Evolutionary conservation across 352 stramenopile genomes (phyloP), one percentile per base, ranked within the genome.

Genomic region (Globisporangium splendens): DNA sequence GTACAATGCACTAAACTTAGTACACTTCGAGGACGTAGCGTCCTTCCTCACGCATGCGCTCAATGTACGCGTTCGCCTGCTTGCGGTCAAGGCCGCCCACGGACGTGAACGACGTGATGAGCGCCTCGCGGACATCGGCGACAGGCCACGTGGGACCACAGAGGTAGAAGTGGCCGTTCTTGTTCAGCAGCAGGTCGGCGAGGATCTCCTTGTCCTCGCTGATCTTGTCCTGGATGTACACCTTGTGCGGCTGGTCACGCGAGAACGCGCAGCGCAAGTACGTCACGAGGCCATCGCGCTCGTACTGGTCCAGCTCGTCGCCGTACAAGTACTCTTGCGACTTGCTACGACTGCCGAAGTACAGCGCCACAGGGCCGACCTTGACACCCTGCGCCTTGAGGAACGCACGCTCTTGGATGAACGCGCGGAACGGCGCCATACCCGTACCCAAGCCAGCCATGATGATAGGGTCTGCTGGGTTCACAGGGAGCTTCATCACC

Each of bases 311-410:
- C 21, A 93, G 73, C 66, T 96, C 86, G 41, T 98, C 91, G 41
- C 86, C 79, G 73, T 99, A 99, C 24, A 99, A 77, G 70, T 96
- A 99, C 78, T 99, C 97, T 49, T 95, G 78, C n/a, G 86, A 64
- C 53, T 86, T 83, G 65, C 89, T 84, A 49, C 97, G 95, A 71
- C 91, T 97, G 56, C 97, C 96, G 83, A 99, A 99, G 81, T 99
- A 97, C 17, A 97, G 68, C 35, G 80, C 83, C 18, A 95, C 77
- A 0, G 86, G 83, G 15, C 85, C 88, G 11, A 96, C 80, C 57
- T 75, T 68, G 18, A 88, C 65, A 44, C 81, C 77, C 48, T 83
- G 62, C 10, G 76, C 65, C 57, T 83, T 81, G 59, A 91, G 67
- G 63, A 81, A 89, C 28, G 86, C 85, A 20, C 89, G 84, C 67